Conservation (phyloP, 192 early-diverging fungal genomes). For the Gonapodya sp. region DNA sequence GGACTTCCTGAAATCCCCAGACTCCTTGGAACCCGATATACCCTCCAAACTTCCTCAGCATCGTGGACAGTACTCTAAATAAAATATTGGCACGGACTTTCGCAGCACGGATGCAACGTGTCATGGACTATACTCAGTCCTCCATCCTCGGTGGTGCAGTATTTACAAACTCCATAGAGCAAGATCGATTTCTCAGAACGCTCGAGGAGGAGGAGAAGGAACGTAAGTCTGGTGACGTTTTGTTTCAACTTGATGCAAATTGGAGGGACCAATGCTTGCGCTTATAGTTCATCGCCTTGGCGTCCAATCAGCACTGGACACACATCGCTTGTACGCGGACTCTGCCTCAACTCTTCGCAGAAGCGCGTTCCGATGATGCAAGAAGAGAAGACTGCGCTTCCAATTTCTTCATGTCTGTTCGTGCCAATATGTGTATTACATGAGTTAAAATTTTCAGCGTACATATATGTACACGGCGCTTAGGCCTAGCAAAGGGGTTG, state of each 20-base stretch:
- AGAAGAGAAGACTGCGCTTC: no score
- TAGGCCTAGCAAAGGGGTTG: neutral
- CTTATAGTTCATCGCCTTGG: neutral
- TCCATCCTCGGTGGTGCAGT: neutral
- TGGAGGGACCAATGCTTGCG: no score
- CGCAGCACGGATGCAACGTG: neutral
- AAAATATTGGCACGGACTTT: neutral
- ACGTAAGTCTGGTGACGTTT: no score
- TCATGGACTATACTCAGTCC: slow-evolving; percentile 12
- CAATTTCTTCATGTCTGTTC: no score
- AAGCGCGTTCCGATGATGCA: no score
- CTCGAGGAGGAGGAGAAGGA: slow-evolving; percentile 4
- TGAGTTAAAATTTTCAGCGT: no score
- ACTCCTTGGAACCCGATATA: no score
- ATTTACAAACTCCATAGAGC: neutral
- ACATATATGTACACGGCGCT: neutral
- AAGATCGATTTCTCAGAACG: neutral
- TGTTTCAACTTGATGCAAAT: no score
- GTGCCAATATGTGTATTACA: no score
- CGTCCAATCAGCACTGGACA: neutral
- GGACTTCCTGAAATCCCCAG: no score
- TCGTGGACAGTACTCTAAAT: neutral
- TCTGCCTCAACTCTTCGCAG: neutral
- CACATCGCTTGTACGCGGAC: neutral
- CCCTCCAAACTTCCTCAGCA: neutral